Percentiles rank a stretch among this genome's conserved stretches.
Conservation (phyloP, 257 asterid species). For the Vinca minor region DNA sequence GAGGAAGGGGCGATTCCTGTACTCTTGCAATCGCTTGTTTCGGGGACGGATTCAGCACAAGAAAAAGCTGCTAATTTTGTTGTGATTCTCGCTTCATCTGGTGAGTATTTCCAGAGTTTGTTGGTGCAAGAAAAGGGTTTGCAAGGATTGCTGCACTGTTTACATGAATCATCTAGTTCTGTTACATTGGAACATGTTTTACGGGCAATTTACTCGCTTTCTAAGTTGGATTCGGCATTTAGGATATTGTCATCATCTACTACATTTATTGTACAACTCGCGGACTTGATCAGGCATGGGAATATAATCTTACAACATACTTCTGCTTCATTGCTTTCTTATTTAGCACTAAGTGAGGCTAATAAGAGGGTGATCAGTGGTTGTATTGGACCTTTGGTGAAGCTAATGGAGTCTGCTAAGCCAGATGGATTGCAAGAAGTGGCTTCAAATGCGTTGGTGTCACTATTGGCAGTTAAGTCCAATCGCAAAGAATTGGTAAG, state of each 20-base stretch:
- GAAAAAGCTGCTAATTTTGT: conserved; percentile 72
- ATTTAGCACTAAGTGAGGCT: conserved; percentile 54
- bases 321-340: conserved; percentile 70
- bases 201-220: conserved; percentile 66
- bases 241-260: conserved; percentile 59
- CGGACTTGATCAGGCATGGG: conserved; percentile 65
- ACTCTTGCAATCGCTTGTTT: conserved; percentile 52
- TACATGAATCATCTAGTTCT: conserved; percentile 48
- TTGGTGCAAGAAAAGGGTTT: conserved; percentile 58
- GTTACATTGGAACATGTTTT: conserved; percentile 64
- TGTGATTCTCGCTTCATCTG: conserved; percentile 63
- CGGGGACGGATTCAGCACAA: conserved; percentile 48
- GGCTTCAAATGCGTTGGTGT: conserved; percentile 73
- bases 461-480: conserved; percentile 51
- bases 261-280: conserved; percentile 45
- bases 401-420: conserved; percentile 77
- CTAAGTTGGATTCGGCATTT: conserved; percentile 52
- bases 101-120: conserved; percentile 45
- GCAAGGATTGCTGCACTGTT: conserved; percentile 50
- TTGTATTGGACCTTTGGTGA: conserved; percentile 69
- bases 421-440: conserved; percentile 93
- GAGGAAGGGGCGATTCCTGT: conserved; percentile 82
- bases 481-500: conserved; percentile 68
- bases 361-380: conserved; percentile 60
- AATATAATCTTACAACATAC: conserved; percentile 67